Percentiles rank a stretch among this genome's conserved stretches.
Evolutionary conservation across 768 basidiomycete genomes (phyloP).

Genomic region (Xanthoconium purpureum): DNA sequence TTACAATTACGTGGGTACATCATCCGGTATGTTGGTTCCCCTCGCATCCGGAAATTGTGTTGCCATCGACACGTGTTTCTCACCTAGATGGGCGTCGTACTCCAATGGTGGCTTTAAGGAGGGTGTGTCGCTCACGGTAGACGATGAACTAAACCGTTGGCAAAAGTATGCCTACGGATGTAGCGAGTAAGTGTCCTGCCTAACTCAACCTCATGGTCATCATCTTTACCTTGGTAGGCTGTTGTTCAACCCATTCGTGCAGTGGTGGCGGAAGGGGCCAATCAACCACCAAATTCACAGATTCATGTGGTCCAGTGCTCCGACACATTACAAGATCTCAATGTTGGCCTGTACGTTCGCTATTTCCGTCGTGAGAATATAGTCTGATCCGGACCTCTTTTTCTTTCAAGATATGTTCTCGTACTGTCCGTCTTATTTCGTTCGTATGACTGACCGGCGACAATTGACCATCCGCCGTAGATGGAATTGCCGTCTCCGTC

Average conservation of each 20-base stretch:
- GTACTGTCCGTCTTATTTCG: constrained; percentile 38
- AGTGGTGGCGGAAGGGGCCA: constrained; percentile 78
- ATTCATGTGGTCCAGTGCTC: constrained; percentile 75
- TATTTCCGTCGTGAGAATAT: background rate
- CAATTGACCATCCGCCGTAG: constrained; percentile 2
- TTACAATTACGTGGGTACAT: constrained; percentile 66
- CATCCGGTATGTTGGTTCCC: constrained; percentile 44
- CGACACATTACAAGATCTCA: constrained; percentile 79
- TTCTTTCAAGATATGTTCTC: constrained; percentile 44
- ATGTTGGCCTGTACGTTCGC: constrained; percentile 48
- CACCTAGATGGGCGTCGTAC: constrained; percentile 71
- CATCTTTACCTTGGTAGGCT: constrained; percentile 45
- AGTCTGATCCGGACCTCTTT: background rate
- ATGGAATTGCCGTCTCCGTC: constrained; percentile 63
- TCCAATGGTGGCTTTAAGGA: constrained; percentile 85
- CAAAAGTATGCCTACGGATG: constrained; percentile 81
- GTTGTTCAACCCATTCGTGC: constrained; percentile 77
- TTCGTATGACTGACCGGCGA: background rate
- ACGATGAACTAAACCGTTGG: constrained; percentile 91
- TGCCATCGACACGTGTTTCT: background rate
- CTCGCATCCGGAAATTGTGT: background rate
- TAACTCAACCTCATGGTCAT: background rate
- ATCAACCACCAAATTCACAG: constrained; percentile 76
- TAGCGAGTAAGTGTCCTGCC: constrained; percentile 43
- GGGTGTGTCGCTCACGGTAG: constrained; percentile 84